phyloP scores from a whole-genome alignment of 1,284 basidiomycete genomes.

The Thecaphora frezii region DNA sequence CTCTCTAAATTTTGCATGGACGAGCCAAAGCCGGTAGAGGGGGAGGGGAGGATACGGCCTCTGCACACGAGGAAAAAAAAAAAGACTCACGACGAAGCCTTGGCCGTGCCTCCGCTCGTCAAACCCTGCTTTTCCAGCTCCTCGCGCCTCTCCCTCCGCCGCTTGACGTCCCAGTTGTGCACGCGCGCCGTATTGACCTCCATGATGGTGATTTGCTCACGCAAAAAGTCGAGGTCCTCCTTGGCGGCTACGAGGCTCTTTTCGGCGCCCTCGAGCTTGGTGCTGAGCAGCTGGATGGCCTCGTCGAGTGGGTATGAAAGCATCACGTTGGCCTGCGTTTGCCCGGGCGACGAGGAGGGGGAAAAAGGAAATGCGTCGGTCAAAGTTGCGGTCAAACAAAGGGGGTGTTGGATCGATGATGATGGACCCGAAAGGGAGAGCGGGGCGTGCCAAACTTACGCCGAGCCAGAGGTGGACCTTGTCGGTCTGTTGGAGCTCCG shows the following conservation, averaged over 20 bases:
- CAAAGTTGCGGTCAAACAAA: not conserved
- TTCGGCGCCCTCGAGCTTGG: slow-evolving; percentile 78
- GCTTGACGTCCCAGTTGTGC: slow-evolving; percentile 93
- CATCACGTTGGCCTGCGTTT: slow-evolving; percentile 77
- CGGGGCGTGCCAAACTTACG: slow-evolving; percentile 63
- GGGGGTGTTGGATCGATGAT: no score
- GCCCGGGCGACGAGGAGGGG: not conserved
- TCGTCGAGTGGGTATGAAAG: slow-evolving; percentile 84
- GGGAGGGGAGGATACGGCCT: no score
- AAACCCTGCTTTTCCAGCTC: slow-evolving; percentile 24
- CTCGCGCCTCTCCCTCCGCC: slow-evolving; percentile 66
- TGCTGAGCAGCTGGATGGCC: slow-evolving; percentile 74
- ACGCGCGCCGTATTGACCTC: slow-evolving; percentile 96
- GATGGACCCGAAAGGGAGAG: not conserved
- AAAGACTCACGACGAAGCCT: slow-evolving; percentile 29
- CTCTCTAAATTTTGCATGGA: no score
- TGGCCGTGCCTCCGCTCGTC: slow-evolving; percentile 1
- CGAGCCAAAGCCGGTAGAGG: no score
- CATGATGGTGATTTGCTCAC: slow-evolving; percentile 95
- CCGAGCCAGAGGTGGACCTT: slow-evolving; percentile 94
- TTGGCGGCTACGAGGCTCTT: slow-evolving; percentile 70
- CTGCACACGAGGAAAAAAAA: slow-evolving; percentile 1
- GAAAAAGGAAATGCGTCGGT: not conserved
- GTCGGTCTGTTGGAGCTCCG: slow-evolving; percentile 80
- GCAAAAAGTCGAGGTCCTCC: slow-evolving; percentile 88